These are phyloP conservation scores for Mycena albidolilacea DNA, from an alignment of 768 basidiomycete genomes.

Conservation along the genomic window DNA sequence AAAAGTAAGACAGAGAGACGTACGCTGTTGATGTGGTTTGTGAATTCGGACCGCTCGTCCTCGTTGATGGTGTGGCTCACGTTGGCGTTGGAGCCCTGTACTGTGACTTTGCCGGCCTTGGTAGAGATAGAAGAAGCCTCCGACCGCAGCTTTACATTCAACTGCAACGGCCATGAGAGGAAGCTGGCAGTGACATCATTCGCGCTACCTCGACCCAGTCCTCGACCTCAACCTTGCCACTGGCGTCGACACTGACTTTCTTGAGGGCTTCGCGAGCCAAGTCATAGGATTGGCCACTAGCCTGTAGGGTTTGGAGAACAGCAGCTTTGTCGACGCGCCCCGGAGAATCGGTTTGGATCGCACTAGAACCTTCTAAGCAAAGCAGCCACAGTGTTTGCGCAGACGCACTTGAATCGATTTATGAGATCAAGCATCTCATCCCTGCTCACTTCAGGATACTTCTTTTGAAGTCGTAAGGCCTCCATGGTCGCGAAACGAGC, in stretches of 20 bases:
- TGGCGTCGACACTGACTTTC: conserved; percentile 93
- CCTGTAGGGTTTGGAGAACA: conserved; percentile 84
- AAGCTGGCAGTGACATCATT: conserved; percentile 40
- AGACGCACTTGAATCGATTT: conserved; percentile 94
- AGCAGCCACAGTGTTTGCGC: conserved; percentile 10
- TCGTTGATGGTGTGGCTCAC: conserved; percentile 98
- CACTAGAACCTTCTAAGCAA: conserved; percentile 57
- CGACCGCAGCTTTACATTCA: conserved; percentile 84
- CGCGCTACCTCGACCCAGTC: conserved; percentile 96
- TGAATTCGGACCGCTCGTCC: conserved; percentile 95
- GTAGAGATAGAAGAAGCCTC: conserved; percentile 60
- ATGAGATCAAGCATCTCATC: conserved; percentile 97
- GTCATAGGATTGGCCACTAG: conserved; percentile 92
- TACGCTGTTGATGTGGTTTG: conserved; percentile 97
- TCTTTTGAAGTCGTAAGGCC: conserved; percentile 89
- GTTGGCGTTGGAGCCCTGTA: conserved; percentile 95
- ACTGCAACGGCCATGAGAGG: conserved; percentile 54
- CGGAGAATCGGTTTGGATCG: conserved; percentile 83
- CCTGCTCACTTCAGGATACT: conserved; percentile 90
- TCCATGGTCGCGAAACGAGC: conserved; percentile 66
- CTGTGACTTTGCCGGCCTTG: conserved; percentile 91
- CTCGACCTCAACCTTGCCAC: conserved; percentile 96
- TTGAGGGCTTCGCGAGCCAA: conserved; percentile 92
- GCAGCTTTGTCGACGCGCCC: conserved; percentile 88
- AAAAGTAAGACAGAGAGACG: conserved; percentile 46